Base-by-base conservation (phyloP, 345 rosid genomes). In the Citrus sinensis region DNA sequence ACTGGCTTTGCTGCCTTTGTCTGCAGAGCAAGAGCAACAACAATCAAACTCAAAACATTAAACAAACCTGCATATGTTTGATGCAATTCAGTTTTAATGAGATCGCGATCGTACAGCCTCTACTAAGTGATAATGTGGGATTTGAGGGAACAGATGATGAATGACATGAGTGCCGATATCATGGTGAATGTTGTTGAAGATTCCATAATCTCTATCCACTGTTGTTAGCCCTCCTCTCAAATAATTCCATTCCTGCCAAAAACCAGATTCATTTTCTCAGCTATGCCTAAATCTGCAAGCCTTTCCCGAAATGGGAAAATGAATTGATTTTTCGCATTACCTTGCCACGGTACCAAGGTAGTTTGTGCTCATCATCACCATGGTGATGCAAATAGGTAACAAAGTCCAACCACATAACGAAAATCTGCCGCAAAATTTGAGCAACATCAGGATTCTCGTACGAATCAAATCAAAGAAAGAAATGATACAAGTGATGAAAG, bases 281-380 rank as follows among this genome's bases (percentile, higher is more conserved):
- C n/a, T 11, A 25, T 73, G 37, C 32, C 40, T 8, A 60, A 42
- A n/a, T 22, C 59, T n/a, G 16, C 19, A 56, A 55, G 22, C 19
- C 19, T 49, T 39, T 55, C 61, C 67, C 9, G 24, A 60, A 24
- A 10, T 73, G 34, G 13, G 34, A 46, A 55, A 42, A 42, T 3
- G 22, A 54, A 64, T 54, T 55, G 6, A 67, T 7, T 30, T 20
- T 64, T 46, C 30, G 30, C 20, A 19, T 14, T 90, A 94, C 98
- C 98, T 92, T 87, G 83, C 94, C 93, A 7, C 98, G 91, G 81
- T 94, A 92, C 98, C 98, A 94, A 11, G 98, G 98, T 68, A 94
- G 92, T 77, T 89, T 94, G 71, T 80, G 79, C 68, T 90, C 88
- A 42, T 91, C 88, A 51, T 91, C 85, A 32, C 97, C 97, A 80